These are phyloP conservation scores for Aureobasidium pullulans DNA, from an alignment of 2,329 filamentous ascomycete genomes.

Conservation along the genomic window DNA sequence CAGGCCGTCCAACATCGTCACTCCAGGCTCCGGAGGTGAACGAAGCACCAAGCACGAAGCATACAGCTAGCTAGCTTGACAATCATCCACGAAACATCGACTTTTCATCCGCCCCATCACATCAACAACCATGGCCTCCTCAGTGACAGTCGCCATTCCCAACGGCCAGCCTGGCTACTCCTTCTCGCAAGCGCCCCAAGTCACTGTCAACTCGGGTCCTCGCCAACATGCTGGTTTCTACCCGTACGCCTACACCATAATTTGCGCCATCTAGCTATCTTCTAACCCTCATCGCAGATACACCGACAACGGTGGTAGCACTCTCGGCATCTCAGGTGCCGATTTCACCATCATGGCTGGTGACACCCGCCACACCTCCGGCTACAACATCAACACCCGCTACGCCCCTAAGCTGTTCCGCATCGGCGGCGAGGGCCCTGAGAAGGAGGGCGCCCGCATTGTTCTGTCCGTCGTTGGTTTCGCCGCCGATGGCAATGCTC, in stretches of 20 bases:
- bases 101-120: not conserved
- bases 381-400: slow-evolving; percentile 98
- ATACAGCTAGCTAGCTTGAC: slow-evolving; percentile 1
- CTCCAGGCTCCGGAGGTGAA: not conserved
- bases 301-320: slow-evolving; percentile 96
- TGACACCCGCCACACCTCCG: slow-evolving; percentile 89
- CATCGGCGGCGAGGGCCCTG: slow-evolving; percentile 83
- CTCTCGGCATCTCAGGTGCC: slow-evolving; percentile 84
- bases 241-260: slow-evolving; percentile 55
- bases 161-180: slow-evolving; percentile 46
- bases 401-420: slow-evolving; percentile 95
- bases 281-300: slow-evolving; percentile 51
- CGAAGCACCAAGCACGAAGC: not conserved
- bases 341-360: slow-evolving; percentile 96
- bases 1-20: not conserved
- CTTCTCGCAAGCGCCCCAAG: slow-evolving; percentile 45
- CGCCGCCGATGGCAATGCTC: slow-evolving; percentile 84
- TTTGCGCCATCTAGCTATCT: not conserved
- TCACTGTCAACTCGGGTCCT: slow-evolving; percentile 35
- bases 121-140: slow-evolving; percentile 10
- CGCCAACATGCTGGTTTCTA: slow-evolving; percentile 74
- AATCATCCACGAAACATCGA: not conserved
- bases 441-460: slow-evolving; percentile 77
- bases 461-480: slow-evolving; percentile 93
- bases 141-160: slow-evolving; percentile 7